Evolutionary conservation across 352 stramenopile genomes (phyloP).

Genomic region (Bremia lactucae): DNA sequence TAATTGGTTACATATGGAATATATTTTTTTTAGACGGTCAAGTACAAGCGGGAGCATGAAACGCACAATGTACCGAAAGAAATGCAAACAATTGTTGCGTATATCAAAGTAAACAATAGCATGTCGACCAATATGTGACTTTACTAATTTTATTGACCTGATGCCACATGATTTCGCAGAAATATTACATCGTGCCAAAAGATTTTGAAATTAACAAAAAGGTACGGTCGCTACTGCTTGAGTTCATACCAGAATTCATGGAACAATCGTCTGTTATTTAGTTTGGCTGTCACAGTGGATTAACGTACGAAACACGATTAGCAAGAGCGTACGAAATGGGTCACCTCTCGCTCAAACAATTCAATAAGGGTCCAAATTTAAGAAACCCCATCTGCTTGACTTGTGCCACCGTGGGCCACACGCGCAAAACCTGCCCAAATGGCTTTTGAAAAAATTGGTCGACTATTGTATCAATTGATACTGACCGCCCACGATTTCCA

Average conservation of each 20-base stretch:
- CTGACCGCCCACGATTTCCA: constrained; percentile 54
- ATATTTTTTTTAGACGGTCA: constrained; percentile 28
- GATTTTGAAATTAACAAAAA: constrained; percentile 42
- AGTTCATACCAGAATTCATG: not conserved
- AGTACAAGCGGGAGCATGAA: constrained; percentile 37
- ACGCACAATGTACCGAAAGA: constrained; percentile 22
- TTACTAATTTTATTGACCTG: not conserved
- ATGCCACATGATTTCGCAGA: constrained; percentile 13
- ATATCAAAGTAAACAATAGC: constrained; percentile 40
- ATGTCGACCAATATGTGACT: not conserved
- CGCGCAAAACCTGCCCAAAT: constrained; percentile 38
- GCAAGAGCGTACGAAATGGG: constrained; percentile 46
- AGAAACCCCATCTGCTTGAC: constrained; percentile 41
- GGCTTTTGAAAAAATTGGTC: constrained; percentile 20
- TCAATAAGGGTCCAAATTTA: constrained; percentile 2
- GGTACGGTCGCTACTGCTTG: constrained; percentile 8
- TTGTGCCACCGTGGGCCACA: constrained; percentile 37
- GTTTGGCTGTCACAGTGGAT: constrained; percentile 50
- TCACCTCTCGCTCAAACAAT: constrained; percentile 24
- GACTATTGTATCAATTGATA: constrained; percentile 50
- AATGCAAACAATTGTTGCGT: constrained; percentile 29
- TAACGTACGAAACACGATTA: constrained; percentile 48
- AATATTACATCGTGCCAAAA: constrained; percentile 30
- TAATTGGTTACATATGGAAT: not conserved
- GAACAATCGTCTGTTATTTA: constrained; percentile 10